A percentile compares a stretch with the other conserved stretches of the same genome.
These are phyloP conservation scores for Penicillium alfredii DNA, from an alignment of 495 filamentous ascomycete genomes.

Conservation along the genomic window DNA sequence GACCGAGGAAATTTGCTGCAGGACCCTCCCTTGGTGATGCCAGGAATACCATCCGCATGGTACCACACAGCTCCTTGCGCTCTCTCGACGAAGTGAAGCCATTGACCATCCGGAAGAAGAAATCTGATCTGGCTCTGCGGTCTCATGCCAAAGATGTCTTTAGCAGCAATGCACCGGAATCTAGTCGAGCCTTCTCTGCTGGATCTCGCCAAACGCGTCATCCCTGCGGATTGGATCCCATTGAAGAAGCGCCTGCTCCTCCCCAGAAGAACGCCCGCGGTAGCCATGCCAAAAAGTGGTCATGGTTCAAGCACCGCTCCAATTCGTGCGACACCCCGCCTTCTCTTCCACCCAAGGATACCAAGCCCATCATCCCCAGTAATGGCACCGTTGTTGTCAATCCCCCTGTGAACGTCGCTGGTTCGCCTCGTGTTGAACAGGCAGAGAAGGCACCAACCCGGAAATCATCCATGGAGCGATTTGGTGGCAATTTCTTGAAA, in stretches of 20 bases:
- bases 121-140: background rate
- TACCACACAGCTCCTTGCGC: conserved; percentile 36
- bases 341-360: conserved; percentile 12
- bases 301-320: conserved; percentile 59
- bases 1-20: conserved; percentile 14
- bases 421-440: background rate
- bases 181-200: conserved; percentile 11
- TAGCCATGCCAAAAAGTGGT: conserved; percentile 49
- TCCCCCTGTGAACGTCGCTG: conserved; percentile 3
- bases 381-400: conserved; percentile 25
- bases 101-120: conserved; percentile 52
- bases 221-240: conserved; percentile 23
- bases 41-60: conserved; percentile 44
- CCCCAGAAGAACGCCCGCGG: conserved; percentile 20
- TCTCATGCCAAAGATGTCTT: background rate
- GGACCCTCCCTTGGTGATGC: conserved; percentile 21
- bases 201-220: conserved; percentile 15
- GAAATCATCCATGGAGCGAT: conserved; percentile 24
- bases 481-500: conserved; percentile 24
- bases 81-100: conserved; percentile 41
- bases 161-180: background rate
- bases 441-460: conserved; percentile 5
- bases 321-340: conserved; percentile 32
- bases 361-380: conserved; percentile 19
- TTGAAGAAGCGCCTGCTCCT: conserved; percentile 26